Evolutionary conservation across 257 asterid species (phyloP), one percentile per base, ranked within the genome.

Genomic region (Ehretia macrophylla): DNA sequence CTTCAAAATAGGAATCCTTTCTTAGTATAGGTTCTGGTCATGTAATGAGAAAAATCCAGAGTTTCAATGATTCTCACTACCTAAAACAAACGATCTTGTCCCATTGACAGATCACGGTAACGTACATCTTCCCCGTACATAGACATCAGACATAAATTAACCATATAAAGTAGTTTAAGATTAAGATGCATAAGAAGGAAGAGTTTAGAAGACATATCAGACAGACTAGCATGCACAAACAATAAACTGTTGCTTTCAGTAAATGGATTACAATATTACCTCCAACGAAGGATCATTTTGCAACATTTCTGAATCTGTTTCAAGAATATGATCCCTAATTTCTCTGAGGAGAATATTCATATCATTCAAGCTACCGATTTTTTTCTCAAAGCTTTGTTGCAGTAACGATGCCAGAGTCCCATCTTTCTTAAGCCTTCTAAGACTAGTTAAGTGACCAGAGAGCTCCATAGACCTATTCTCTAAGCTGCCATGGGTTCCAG

Each of bases 371-470:
- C 83, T 77, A 83, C 79, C 87, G 62, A 75, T 37, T 55, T 79
- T 82, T 67, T 77, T 75, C 65, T 68, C 74, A 55, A 84, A 83
- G 68, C 75, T 68, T 57, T 75, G 73, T 50, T 69, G 79, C 27
- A 81, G 64, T 64, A 77, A 60, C 70, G 88, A 78, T 32, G 72
- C 46, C 70, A 84, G 69, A 35, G 69, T 70, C 62, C 84, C 91
- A 68, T 92, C 96, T 74, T 79, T 71, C 55, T 84, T 77, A 72
- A 82, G 79, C 66, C 64, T 65, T 52, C 78, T 82, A 63, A 92
- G 86, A 66, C 73, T 72, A 58, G 72, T 73, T 62, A 81, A 74
- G 66, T 75, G 84, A 63, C 71, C 79, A 58, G 80, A 78, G 60
- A 86, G 68, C 79, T 81, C 95, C 63, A 72, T 44, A 59, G 81